Conservation (phyloP, 2,329 filamentous ascomycete species). For the Venturia asperata region DNA sequence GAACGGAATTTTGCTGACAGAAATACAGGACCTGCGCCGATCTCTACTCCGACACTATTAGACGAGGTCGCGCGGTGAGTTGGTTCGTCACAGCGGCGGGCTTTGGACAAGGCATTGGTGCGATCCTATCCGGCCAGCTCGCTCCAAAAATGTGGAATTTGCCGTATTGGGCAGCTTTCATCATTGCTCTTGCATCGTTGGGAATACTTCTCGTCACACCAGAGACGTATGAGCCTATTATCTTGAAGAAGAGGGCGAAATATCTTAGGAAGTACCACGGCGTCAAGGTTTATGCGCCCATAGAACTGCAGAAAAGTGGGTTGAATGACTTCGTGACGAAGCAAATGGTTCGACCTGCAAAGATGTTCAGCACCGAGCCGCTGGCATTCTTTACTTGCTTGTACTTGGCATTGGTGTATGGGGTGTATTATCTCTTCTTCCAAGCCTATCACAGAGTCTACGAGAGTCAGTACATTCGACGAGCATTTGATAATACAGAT, state of each 20-base stretch:
- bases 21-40: conserved; percentile 33
- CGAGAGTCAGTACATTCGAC: background rate
- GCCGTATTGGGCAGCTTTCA: conserved; percentile 39
- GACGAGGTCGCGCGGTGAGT: conserved; percentile 10
- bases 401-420: conserved; percentile 33
- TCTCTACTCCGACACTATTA: conserved; percentile 25
- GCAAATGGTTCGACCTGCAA: conserved; percentile 45
- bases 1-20: background rate
- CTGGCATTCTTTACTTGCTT: conserved; percentile 31
- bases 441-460: conserved; percentile 31
- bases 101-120: conserved; percentile 8
- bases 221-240: conserved; percentile 50
- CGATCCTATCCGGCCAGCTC: background rate
- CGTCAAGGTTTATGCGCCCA: conserved; percentile 39
- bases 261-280: conserved; percentile 40
- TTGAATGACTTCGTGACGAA: conserved; percentile 36
- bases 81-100: conserved; percentile 10
- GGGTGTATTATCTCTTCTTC: conserved; percentile 32
- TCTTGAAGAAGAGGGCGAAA: conserved; percentile 36
- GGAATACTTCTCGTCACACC: conserved; percentile 36
- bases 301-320: conserved; percentile 31
- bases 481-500: background rate
- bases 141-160: conserved; percentile 37
- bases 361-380: conserved; percentile 36
- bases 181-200: conserved; percentile 34